Percentiles rank a stretch among this genome's conserved stretches.
Conservation (phyloP, 2,329 filamentous ascomycete genomes). For the Colletotrichum lentis region DNA sequence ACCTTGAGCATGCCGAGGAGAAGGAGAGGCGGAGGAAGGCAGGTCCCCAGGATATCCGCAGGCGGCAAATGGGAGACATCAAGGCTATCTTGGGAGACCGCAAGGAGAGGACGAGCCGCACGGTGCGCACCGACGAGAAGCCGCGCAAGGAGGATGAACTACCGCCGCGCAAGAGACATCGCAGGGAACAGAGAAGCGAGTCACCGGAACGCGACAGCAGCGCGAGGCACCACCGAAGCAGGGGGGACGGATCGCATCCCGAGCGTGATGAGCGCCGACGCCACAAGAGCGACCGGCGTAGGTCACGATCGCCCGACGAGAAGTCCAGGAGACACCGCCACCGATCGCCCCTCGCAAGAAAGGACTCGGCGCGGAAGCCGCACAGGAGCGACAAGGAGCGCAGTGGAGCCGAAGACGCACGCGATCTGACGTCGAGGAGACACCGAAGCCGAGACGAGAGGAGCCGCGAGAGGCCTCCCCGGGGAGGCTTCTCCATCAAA, state of each 20-base stretch:
- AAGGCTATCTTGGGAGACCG: constrained; percentile 62
- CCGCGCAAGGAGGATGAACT: constrained; percentile 7
- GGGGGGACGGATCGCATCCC: constrained; percentile 19
- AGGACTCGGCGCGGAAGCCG: constrained; percentile 13
- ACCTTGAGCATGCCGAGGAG: constrained; percentile 61
- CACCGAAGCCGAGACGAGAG: neutral
- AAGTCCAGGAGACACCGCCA: constrained; percentile 46
- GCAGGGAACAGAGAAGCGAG: constrained; percentile 24
- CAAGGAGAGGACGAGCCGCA: constrained; percentile 38
- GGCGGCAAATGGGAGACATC: constrained; percentile 68
- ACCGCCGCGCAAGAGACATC: constrained; percentile 17
- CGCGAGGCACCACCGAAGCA: constrained; percentile 18
- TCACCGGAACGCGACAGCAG: constrained; percentile 28
- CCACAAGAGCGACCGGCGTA: constrained; percentile 36
- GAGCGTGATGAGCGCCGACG: constrained; percentile 34
- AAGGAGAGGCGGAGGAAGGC: constrained; percentile 56
- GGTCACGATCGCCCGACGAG: constrained; percentile 47
- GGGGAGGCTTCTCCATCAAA: constrained; percentile 8
- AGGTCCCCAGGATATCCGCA: constrained; percentile 60
- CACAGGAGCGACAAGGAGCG: constrained; percentile 36
- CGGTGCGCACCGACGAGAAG: constrained; percentile 30
- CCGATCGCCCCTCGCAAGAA: constrained; percentile 40
- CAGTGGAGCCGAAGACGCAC: constrained; percentile 29
- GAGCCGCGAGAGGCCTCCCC: constrained; percentile 12
- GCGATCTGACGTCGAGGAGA: neutral